Conservation (phyloP, 345 rosid genomes). For the Acer campestre region DNA sequence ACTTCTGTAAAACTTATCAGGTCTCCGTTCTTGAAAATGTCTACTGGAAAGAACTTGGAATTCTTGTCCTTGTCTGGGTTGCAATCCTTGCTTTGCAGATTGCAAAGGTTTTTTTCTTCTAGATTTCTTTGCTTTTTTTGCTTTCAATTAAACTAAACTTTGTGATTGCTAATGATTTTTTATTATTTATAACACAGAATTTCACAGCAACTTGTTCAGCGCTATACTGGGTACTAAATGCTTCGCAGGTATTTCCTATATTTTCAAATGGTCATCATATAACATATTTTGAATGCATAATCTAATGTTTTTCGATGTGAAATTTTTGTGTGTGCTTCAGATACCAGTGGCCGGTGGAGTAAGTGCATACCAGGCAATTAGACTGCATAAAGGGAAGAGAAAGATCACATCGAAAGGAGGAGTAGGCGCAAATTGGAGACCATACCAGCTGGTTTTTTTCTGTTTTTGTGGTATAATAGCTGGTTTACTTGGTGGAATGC, state of each 20-base stretch:
- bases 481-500: slow-evolving; percentile 46
- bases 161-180: background rate
- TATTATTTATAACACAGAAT: slow-evolving; percentile 34
- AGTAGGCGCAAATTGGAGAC: slow-evolving; percentile 19
- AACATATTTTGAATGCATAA: no score
- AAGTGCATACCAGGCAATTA: slow-evolving; percentile 35
- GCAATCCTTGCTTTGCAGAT: slow-evolving; percentile 45
- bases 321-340: background rate
- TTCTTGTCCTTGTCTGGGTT: slow-evolving; percentile 46
- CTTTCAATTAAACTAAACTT: background rate
- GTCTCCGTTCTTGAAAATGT: slow-evolving; percentile 44
- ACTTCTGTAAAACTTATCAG: slow-evolving; percentile 20
- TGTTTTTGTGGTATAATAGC: slow-evolving; percentile 41
- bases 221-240: slow-evolving; percentile 39
- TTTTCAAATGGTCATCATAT: no score
- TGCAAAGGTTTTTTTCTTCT: slow-evolving; percentile 38
- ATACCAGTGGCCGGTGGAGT: slow-evolving; percentile 37
- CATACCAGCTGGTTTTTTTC: slow-evolving; percentile 32
- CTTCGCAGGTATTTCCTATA: slow-evolving; percentile 30
- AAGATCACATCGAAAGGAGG: slow-evolving; percentile 45
- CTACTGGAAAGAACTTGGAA: slow-evolving; percentile 47
- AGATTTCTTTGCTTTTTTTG: background rate
- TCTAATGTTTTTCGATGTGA: no score
- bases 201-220: slow-evolving; percentile 42
- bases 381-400: slow-evolving; percentile 40